Evolutionary conservation across 1,139 yeast species (phyloP).

Genomic region (Suhomyces maxii): DNA sequence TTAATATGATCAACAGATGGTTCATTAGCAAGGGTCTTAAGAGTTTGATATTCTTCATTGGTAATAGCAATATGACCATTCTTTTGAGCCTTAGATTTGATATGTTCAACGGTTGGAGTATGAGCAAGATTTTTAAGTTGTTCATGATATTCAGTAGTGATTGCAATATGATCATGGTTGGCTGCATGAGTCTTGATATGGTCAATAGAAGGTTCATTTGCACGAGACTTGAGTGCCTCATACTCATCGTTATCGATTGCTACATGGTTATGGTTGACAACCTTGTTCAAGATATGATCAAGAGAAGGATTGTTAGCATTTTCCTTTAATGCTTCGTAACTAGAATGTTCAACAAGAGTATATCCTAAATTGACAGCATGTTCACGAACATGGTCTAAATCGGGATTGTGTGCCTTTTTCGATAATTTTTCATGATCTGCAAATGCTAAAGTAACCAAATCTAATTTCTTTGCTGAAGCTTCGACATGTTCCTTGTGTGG

Average conservation of each 20-base stretch:
- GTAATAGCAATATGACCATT: conserved; percentile 22
- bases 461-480: conserved; percentile 1
- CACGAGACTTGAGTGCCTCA: conserved; percentile 9
- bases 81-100: conserved; percentile 17
- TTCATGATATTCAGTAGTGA: conserved; percentile 4
- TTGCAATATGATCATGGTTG: conserved; percentile 2
- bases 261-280: conserved; percentile 5
- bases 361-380: conserved; percentile 17
- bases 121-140: conserved; percentile 6
- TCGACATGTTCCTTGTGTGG: conserved; percentile 7
- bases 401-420: conserved; percentile 5
- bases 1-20: conserved; percentile 17
- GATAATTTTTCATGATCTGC: conserved; percentile 3
- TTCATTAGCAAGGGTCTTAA: conserved; percentile 9
- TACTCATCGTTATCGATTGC: conserved; percentile 7
- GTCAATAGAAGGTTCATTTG: conserved; percentile 22
- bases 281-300: conserved; percentile 15
- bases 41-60: conserved; percentile 16
- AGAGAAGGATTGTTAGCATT: conserved; percentile 13
- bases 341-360: conserved; percentile 22
- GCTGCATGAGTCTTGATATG: conserved; percentile 17
- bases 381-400: conserved; percentile 14
- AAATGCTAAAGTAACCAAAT: conserved; percentile 6
- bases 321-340: conserved; percentile 15
- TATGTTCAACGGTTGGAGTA: conserved; percentile 14